A percentile compares a stretch with the other conserved stretches of the same genome.
phyloP scores from a whole-genome alignment of 1,284 basidiomycete species.

The Phenoliferia sp. region DNA sequence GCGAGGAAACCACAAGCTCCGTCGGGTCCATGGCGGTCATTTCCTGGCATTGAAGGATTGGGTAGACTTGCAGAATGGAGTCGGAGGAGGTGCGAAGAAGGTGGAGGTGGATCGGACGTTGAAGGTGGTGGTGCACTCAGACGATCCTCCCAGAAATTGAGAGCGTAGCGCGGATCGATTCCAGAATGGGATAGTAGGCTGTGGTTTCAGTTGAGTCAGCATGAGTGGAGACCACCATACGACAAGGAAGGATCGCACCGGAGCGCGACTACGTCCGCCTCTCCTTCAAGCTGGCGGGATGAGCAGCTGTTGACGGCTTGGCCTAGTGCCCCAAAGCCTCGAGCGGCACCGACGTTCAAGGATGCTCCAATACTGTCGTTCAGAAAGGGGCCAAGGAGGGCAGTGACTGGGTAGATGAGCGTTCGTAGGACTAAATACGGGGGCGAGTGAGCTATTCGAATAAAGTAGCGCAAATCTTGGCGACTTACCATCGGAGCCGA shows the following conservation, averaged over 20 bases:
- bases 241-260: constrained; percentile 1
- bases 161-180: constrained; percentile 33
- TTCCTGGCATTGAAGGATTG: neutral
- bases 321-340: constrained; percentile 20
- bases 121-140: constrained; percentile 1
- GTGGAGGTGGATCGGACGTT: constrained; percentile 2
- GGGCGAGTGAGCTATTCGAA: neutral
- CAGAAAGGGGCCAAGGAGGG: constrained; percentile 36
- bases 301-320: constrained; percentile 26
- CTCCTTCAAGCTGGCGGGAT: constrained; percentile 23
- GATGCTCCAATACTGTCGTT: constrained; percentile 33
- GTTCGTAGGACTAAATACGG: constrained; percentile 30
- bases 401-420: constrained; percentile 34
- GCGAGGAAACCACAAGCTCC: constrained; percentile 17
- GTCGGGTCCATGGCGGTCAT: neutral
- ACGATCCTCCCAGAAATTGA: constrained; percentile 34
- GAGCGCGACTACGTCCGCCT: constrained; percentile 30
- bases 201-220: neutral
- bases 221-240: neutral
- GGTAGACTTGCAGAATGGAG: neutral
- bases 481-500: constrained; percentile 30
- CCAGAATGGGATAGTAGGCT: constrained; percentile 33
- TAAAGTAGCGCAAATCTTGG: neutral
- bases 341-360: constrained; percentile 17
- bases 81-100: neutral